Percentiles rank a stretch among this genome's conserved stretches.
These are phyloP conservation scores for Zizania palustris DNA, from an alignment of 202 grass and related monocot species.

Conservation along the genomic window DNA sequence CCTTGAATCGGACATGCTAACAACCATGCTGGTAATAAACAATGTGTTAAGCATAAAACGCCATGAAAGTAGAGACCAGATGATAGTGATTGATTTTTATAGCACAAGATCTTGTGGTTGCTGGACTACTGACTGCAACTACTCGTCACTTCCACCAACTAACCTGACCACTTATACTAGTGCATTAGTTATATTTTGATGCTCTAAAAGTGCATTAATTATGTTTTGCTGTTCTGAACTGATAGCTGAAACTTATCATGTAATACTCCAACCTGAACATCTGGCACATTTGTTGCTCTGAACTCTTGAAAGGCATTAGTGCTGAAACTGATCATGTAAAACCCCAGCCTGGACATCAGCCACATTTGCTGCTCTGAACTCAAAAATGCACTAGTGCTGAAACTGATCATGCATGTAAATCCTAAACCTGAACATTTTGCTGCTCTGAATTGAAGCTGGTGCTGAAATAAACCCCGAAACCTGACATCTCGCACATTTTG, in stretches of 20 bases:
- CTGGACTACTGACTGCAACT: slow-evolving; percentile 39
- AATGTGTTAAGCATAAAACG: slow-evolving; percentile 17
- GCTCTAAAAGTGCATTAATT: slow-evolving; percentile 8
- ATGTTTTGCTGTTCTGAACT: not conserved
- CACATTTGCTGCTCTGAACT: slow-evolving; percentile 1
- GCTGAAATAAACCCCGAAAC: not conserved
- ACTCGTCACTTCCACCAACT: slow-evolving; percentile 27
- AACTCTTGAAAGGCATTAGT: not conserved
- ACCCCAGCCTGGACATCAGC: not conserved
- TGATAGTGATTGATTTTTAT: slow-evolving; percentile 40
- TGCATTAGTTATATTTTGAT: slow-evolving; percentile 1
- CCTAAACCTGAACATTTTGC: not conserved
- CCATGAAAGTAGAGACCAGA: slow-evolving; percentile 28
- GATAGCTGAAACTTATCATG: not conserved
- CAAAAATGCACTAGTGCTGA: not conserved
- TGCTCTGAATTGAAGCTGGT: not conserved
- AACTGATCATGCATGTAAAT: not conserved
- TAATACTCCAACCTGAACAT: too few species aligned
- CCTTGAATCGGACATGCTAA: slow-evolving; percentile 47
- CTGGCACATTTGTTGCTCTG: not conserved
- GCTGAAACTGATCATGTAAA: not conserved
- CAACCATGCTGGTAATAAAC: slow-evolving; percentile 41
- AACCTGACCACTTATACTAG: not conserved
- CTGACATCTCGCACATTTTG: not conserved
- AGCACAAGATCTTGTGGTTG: slow-evolving; percentile 39